phyloP scores from a whole-genome alignment of 768 basidiomycete genomes.

The Suillus subalutaceus region DNA sequence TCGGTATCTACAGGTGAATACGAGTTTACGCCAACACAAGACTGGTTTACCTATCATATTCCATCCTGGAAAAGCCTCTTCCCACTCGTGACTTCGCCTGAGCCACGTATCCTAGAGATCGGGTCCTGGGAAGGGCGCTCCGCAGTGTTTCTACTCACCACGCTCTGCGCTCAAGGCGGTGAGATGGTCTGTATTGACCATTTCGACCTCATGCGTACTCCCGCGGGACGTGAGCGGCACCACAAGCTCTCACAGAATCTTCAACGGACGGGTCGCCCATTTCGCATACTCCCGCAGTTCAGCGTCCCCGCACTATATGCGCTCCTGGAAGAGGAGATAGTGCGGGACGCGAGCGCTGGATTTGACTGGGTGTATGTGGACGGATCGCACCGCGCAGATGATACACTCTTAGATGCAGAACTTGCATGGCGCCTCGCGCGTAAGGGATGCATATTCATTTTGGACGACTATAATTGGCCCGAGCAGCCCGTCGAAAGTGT shows the following conservation, averaged over 20 bases:
- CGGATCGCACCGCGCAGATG: constrained; percentile 61
- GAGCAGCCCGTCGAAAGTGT: constrained; percentile 48
- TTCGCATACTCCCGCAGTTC: constrained; percentile 52
- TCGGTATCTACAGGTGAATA: constrained; percentile 24
- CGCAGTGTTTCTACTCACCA: constrained; percentile 54
- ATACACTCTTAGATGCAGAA: constrained; percentile 64
- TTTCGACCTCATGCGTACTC: constrained; percentile 54
- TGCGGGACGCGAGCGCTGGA: constrained; percentile 34
- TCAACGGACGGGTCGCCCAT: constrained; percentile 42
- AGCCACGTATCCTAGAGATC: constrained; percentile 56
- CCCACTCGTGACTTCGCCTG: constrained; percentile 36
- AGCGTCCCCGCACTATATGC: constrained; percentile 54
- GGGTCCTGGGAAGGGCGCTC: constrained; percentile 70
- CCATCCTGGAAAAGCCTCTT: constrained; percentile 47
- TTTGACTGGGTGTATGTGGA: constrained; percentile 66
- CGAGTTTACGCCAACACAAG: constrained; percentile 54
- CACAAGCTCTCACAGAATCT: constrained; percentile 51
- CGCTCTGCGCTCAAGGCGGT: constrained; percentile 46
- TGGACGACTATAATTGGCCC: constrained; percentile 62
- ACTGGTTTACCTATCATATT: constrained; percentile 56
- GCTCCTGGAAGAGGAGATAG: constrained; percentile 50
- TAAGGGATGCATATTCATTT: constrained; percentile 53
- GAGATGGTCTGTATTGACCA: constrained; percentile 60
- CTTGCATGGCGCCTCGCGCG: constrained; percentile 57
- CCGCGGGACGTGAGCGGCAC: constrained; percentile 49